A percentile compares a stretch with the other conserved stretches of the same genome.
These are phyloP conservation scores for Candida insectalens DNA, from an alignment of 805 yeast species.

Conservation along the genomic window DNA sequence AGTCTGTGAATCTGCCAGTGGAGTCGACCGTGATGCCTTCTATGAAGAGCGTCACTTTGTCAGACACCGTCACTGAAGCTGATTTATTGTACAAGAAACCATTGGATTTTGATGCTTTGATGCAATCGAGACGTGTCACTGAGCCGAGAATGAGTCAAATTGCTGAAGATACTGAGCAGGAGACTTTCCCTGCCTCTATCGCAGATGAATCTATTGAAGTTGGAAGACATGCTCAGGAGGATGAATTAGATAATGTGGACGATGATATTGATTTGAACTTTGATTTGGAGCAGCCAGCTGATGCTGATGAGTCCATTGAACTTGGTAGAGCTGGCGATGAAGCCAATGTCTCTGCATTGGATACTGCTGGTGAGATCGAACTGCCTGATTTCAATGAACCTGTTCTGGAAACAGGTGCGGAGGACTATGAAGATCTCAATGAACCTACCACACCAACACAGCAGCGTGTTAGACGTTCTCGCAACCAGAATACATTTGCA, in stretches of 20 bases:
- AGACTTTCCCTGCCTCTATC: conserved; percentile 1
- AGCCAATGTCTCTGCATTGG: conserved; percentile 14
- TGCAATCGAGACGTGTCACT: conserved; percentile 10
- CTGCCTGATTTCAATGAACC: conserved; percentile 23
- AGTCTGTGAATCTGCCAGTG: conserved; percentile 47
- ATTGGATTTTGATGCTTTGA: conserved; percentile 29
- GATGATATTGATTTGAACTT: conserved; percentile 26
- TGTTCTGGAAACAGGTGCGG: conserved; percentile 8
- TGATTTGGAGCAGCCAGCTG: conserved; percentile 13
- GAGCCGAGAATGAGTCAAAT: conserved; percentile 25
- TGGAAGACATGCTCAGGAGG: conserved; percentile 7
- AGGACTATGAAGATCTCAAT: conserved; percentile 1
- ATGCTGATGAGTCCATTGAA: conserved; percentile 38
- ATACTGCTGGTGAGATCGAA: conserved; percentile 27
- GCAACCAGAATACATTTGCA: conserved; percentile 23
- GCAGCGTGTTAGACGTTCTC: conserved; percentile 17
- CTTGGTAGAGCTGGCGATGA: conserved; percentile 36
- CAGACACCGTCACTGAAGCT: conserved; percentile 70
- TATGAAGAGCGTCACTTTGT: conserved; percentile 49
- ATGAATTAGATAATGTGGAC: conserved; percentile 22
- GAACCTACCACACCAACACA: not conserved
- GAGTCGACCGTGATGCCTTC: conserved; percentile 53
- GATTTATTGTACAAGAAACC: conserved; percentile 67
- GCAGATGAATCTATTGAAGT: conserved; percentile 4
- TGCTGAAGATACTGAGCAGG: conserved; percentile 10